Conservation (phyloP, 306 rosid genomes). For the Quercus agrifolia region DNA sequence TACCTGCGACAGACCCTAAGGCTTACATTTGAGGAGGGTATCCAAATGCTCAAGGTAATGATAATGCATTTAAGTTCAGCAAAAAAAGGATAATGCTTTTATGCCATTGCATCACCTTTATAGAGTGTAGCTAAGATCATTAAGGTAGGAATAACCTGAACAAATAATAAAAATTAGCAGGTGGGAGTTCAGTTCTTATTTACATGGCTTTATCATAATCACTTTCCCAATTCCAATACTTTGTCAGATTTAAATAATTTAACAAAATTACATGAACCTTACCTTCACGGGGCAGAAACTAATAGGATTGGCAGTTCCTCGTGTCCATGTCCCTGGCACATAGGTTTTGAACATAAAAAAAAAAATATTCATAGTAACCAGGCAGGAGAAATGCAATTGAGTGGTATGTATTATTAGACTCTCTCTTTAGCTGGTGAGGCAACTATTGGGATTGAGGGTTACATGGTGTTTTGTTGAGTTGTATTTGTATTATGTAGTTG, state of each 20-base stretch:
- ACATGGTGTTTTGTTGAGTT: background rate
- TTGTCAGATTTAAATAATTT: background rate
- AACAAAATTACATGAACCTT: background rate
- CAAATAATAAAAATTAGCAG: background rate
- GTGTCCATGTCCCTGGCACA: background rate
- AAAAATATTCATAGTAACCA: too few relatives aligned
- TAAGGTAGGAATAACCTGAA: background rate
- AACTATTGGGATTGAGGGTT: background rate
- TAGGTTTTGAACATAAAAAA: background rate
- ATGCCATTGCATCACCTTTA: background rate
- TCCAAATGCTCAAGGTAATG: slow-evolving; percentile 87
- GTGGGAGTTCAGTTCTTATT: background rate
- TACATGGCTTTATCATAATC: background rate
- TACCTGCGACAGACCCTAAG: slow-evolving; percentile 72
- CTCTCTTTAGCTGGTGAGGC: background rate
- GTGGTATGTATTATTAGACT: background rate
- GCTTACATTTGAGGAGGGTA: slow-evolving; percentile 86
- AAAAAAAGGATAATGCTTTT: background rate
- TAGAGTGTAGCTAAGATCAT: background rate
- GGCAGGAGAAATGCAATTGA: too few relatives aligned
- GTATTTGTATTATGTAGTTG: background rate
- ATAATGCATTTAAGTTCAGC: background rate
- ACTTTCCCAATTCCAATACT: background rate
- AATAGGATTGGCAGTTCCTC: background rate
- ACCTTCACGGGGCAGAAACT: background rate